Conservation (phyloP, 441 rosid species). For the Gossypium trilobum region DNA sequence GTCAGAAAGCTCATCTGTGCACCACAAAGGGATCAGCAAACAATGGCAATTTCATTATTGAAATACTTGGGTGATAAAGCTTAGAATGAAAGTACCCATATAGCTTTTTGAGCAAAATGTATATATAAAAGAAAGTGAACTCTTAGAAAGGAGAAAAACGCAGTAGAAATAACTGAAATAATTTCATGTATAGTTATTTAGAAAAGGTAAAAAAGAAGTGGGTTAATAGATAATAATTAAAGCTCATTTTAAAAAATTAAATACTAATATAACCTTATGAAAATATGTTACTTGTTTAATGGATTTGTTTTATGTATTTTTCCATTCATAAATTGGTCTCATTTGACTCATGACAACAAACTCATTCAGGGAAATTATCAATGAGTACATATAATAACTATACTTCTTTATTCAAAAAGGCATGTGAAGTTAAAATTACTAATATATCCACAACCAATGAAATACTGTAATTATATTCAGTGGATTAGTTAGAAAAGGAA, state of each 20-base stretch:
- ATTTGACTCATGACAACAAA: background rate
- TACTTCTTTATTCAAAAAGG: background rate
- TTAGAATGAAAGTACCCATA: background rate
- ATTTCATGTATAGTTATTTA: background rate
- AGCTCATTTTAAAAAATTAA: background rate
- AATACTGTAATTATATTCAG: background rate
- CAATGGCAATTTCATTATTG: conserved; percentile 13
- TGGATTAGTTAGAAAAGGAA: background rate
- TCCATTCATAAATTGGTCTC: background rate
- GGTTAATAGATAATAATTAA: background rate
- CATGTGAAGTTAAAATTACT: background rate
- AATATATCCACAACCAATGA: background rate
- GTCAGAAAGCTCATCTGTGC: conserved; percentile 74
- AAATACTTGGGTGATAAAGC: background rate
- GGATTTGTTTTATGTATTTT: background rate
- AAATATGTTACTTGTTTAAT: background rate
- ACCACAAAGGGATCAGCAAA: conserved; percentile 16
- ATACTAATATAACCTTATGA: background rate
- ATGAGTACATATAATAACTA: background rate
- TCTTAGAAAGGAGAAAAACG: no score
- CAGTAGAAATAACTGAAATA: no score
- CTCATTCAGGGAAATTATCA: background rate
- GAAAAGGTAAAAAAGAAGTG: background rate
- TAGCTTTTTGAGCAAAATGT: background rate
- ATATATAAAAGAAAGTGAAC: background rate